phyloP scores from a whole-genome alignment of 2,329 filamentous ascomycete species.

The Cladophialophora yegresii region DNA sequence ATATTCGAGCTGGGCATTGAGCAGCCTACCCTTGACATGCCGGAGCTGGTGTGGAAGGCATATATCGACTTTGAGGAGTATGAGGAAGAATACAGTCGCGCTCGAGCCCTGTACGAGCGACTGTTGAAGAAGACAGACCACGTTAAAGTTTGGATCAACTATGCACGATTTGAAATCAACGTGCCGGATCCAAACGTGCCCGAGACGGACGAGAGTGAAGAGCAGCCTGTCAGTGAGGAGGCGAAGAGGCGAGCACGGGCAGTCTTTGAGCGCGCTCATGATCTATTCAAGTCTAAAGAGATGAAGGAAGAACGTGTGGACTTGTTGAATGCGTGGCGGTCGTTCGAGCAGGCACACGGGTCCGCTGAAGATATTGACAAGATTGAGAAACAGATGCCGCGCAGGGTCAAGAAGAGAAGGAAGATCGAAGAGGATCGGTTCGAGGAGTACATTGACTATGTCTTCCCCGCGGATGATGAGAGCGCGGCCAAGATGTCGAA shows the following conservation, averaged over 20 bases:
- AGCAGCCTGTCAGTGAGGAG: conserved; percentile 69
- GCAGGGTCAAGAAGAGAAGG: conserved; percentile 82
- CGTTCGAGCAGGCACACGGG: conserved; percentile 87
- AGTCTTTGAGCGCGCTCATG: conserved; percentile 83
- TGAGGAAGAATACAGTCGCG: conserved; percentile 84
- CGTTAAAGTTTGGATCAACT: conserved; percentile 98
- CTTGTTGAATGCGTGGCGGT: conserved; percentile 86
- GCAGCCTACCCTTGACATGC: conserved; percentile 89
- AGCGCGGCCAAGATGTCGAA: conserved; percentile 80
- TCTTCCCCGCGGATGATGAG: conserved; percentile 94
- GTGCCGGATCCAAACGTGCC: conserved; percentile 73
- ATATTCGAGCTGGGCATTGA: conserved; percentile 89
- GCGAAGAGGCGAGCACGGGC: conserved; percentile 80
- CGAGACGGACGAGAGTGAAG: conserved; percentile 61
- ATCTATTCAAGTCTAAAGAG: conserved; percentile 82
- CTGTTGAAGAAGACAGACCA: conserved; percentile 94
- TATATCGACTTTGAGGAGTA: conserved; percentile 99
- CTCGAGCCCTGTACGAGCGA: conserved; percentile 81
- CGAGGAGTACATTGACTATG: conserved; percentile 95
- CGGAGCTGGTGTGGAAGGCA: conserved; percentile 93
- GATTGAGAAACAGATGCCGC: conserved; percentile 91
- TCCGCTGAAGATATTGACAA: conserved; percentile 71
- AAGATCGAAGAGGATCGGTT: conserved; percentile 89
- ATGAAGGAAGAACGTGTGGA: conserved; percentile 92
- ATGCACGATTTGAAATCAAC: conserved; percentile 97